Evolutionary conservation across 176 grass and related monocot genomes (phyloP), one percentile per base, ranked within the genome.

Genomic region (Triticum timopheevii): DNA sequence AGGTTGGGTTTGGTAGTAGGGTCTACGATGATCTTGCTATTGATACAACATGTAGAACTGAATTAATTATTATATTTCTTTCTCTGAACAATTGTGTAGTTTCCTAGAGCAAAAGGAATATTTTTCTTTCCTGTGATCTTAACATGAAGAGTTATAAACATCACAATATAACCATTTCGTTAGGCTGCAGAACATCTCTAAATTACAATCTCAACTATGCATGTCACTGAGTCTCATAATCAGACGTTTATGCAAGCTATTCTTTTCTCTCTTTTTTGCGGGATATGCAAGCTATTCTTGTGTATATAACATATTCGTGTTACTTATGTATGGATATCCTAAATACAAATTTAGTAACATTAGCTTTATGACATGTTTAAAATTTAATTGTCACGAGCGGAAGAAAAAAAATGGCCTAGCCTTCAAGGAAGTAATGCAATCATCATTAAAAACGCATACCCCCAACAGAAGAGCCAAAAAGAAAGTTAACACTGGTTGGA

Each of bases 401-500:
- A 20, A 80, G 8, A 20, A 61, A 54, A 61, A 30, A 70, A 19
- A 23, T 47, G n/a, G 66, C 44, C 13, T 81, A 30, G 2, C 20
- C 17, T 88, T 44, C 20, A 36, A 47, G 23, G 49, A 78, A 78
- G 20, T 40, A 3, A 65, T 67, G n/a, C 62, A 84, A 64, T 24
- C 72, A 39, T 38, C 22, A 79, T 39, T 10, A 12, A 22, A 49
- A 79, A 54, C 61, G 12, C 45, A 47, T 81, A 87, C 81, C 91
- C 91, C 24, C 15, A 89, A 65, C 3, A 92, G 13, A 69, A 89
- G 65, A 30, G 88, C 91, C 24, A 87, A 54, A 80, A 85, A 65
- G 81, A 93, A 93, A 35, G 91, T 81, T 65, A 85, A 52, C 58
- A 93, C 88, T 42, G 85, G 91, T 22, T 82, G 45, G 61, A 70